Conservation (phyloP, 1,139 yeast genomes). For the Pichia cactophila region DNA sequence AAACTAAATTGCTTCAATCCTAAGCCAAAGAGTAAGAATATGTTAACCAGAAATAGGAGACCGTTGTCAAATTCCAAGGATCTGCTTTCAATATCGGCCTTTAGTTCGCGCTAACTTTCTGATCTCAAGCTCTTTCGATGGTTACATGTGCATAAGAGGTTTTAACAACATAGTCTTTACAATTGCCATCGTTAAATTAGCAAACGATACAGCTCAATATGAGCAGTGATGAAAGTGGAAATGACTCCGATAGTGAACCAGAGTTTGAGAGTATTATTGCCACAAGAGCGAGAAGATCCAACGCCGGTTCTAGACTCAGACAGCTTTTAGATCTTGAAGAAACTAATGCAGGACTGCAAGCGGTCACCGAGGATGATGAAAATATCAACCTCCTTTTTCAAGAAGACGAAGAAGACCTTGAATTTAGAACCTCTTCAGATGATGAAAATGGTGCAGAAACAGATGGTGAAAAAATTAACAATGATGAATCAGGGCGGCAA, state of each 20-base stretch:
- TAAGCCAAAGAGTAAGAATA: no score
- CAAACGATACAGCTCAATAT: neutral
- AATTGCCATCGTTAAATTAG: neutral
- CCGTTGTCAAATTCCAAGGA: no score
- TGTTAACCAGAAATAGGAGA: no score
- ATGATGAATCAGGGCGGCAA: conserved; percentile 16
- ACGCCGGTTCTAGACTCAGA: conserved; percentile 84
- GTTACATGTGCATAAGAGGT: no score
- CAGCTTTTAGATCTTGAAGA: conserved; percentile 68
- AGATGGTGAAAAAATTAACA: conserved; percentile 21
- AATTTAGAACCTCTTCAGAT: conserved; percentile 40
- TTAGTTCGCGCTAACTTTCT: no score
- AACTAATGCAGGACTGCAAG: conserved; percentile 30
- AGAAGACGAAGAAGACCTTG: conserved; percentile 81
- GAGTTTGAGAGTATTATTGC: conserved; percentile 48
- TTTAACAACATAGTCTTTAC: no score
- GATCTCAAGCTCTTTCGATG: no score
- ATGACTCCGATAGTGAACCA: conserved; percentile 21
- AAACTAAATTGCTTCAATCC: no score
- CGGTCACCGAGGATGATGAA: conserved; percentile 55
- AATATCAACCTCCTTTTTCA: conserved; percentile 68
- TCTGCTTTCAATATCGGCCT: no score
- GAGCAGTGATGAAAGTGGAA: neutral
- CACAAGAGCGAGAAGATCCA: conserved; percentile 69
- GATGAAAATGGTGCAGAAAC: conserved; percentile 20